Base-by-base conservation (phyloP, 2,329 filamentous ascomycete species). In the Lasiodiplodia hormozganensis region DNA sequence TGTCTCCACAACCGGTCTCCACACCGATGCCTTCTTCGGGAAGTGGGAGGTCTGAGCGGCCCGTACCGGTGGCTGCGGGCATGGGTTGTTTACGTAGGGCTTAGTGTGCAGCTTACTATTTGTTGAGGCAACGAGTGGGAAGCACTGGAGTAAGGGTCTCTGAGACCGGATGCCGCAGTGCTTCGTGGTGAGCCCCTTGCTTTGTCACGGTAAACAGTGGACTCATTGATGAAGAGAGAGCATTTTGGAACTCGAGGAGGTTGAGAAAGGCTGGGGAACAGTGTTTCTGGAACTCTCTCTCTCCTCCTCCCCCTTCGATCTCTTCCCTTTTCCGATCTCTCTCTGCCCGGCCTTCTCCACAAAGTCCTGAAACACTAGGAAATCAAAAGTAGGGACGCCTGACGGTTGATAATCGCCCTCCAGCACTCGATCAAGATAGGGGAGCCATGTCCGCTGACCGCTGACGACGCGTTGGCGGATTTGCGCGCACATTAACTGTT, bases 1-100 rank as follows among this genome's bases (percentile, higher is more conserved):
- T 6, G 58, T 51, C 43, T 34, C 57, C 25, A 49, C 57, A 62
- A 34, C 38, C 12, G 38, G 31, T 43, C 38, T 51, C 43, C 58
- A 62, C 58, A n/a, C 14, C 11, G 25, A 18, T 34, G 31, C 16
- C n/a, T 43, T 25, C 16, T 16, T 36, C 10, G 10, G 7, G 43
- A 43, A 34, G 11, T 11, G 21, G 16, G 40, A 49, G 38, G 40
- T 62, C 57, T 49, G 38, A 62, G 40, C 57, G 40, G 58, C 36
- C 23, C 58, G 58, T 21, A 25, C 58, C 58, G 28, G 38, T 31
- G 47, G 7, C 40, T 12, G 36, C 40, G 57, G 36, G n/a, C 7
- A 18, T 34, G 14, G 2, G 16, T 4, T 7, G 11, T 23, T 14
- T 25, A 57, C n/a, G 31, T 38, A 57, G 54, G 36, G 54, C n/a